Base-by-base conservation (phyloP, 768 basidiomycete species). In the Sporobolomyces roseus region DNA sequence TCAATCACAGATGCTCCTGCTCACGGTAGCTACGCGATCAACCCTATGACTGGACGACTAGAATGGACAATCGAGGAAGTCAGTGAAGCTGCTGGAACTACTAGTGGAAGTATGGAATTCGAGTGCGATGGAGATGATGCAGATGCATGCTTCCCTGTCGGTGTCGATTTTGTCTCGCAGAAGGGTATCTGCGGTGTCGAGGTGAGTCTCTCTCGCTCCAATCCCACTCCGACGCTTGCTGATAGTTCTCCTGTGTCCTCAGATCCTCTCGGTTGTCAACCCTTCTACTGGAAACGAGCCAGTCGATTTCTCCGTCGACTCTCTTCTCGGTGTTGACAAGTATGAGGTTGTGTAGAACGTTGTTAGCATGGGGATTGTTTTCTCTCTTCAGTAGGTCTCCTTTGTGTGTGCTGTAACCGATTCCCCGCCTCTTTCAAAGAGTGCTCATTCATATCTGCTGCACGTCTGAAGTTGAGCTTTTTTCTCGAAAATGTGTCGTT, bases 121-220 rank as follows among this genome's bases (percentile, higher is more conserved):
- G 88, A 84, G 48, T 86, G 92, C 55, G 86, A 86, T 12, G 92
- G 91, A 5, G 89, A 91, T 70, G 92, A 94, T 71, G 79, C 83
- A 0, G 86, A 85, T 5, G 84, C 84, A 14, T 94, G 96, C 82
- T 99, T 97, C 90, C 93, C 94, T 3, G 91, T 99, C 55, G 83
- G 83, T 41, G 87, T 94, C 2, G 79, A 83, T 2, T 97, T 98
- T 76, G 85, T 88, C 56, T 88, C 86, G 0, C 84, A 88, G 73
- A 89, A 90, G 12, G 90, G 88, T 74, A 78, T 94, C 69, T 87
- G 88, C 0, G 90, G 92, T 27, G 82, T 96, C 45, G 83, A 81
- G 33, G 84, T 93, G 52, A 63, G 78, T 74, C 27, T 2, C 43
- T 49, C 9, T n/a, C n/a, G 4, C 58, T 32, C 29, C 13, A n/a